These are phyloP conservation scores for Russula sp. DNA, from an alignment of 768 basidiomycete genomes.

Conservation along the genomic window DNA sequence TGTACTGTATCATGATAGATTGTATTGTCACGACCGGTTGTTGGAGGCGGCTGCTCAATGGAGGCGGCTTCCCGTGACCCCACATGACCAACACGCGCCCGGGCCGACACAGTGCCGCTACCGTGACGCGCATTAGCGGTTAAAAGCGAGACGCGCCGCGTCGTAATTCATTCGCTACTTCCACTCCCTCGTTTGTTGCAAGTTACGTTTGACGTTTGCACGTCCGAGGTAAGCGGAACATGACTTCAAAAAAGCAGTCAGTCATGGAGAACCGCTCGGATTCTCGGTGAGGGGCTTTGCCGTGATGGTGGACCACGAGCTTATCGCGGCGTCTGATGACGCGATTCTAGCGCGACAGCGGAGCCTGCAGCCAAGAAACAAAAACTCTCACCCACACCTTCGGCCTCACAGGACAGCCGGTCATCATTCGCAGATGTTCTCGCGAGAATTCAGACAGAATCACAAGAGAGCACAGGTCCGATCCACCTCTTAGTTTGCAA, in stretches of 20 bases:
- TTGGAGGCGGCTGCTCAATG: no score
- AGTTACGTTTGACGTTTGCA: background rate
- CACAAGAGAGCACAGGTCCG: slow-evolving; percentile 24
- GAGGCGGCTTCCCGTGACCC: no score
- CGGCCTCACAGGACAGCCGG: slow-evolving; percentile 26
- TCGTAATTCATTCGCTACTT: background rate
- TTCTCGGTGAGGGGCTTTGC: background rate
- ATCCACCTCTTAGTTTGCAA: background rate
- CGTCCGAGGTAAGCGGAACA: background rate
- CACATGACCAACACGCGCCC: background rate
- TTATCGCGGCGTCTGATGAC: background rate
- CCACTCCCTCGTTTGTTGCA: background rate
- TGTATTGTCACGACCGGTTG: background rate
- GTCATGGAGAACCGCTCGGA: background rate
- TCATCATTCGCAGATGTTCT: slow-evolving; percentile 38
- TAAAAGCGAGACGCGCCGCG: background rate
- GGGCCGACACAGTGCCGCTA: background rate
- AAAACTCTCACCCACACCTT: slow-evolving; percentile 27
- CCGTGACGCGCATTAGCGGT: background rate
- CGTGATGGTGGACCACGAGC: background rate
- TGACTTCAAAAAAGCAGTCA: background rate
- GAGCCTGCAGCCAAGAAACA: slow-evolving; percentile 33
- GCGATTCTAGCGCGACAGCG: slow-evolving; percentile 10
- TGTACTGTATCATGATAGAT: background rate
- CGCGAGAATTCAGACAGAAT: slow-evolving; percentile 33